A percentile compares a stretch with the other conserved stretches of the same genome.
These are phyloP conservation scores for Osmanthus fragrans DNA, from an alignment of 257 asterid genomes.

Conservation along the genomic window DNA sequence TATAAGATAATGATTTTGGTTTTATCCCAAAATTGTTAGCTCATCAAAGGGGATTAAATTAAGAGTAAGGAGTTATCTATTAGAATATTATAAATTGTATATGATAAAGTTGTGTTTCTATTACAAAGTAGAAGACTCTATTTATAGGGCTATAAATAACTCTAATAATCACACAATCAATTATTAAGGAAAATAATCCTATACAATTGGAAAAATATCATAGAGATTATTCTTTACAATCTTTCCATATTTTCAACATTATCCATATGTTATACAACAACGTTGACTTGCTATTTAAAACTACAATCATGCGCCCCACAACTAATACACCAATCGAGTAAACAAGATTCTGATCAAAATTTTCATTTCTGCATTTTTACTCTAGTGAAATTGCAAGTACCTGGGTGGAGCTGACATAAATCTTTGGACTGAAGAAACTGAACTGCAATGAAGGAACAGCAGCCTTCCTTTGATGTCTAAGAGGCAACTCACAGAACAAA, in stretches of 20 bases:
- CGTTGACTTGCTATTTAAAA: background rate
- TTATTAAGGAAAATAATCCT: too few species aligned
- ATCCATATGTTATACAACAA: background rate
- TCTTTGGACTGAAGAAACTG: constrained; percentile 74
- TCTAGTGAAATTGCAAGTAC: constrained; percentile 34
- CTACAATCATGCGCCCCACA: background rate
- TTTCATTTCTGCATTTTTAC: background rate
- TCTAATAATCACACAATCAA: too few species aligned
- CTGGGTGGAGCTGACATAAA: constrained; percentile 77
- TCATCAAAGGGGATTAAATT: background rate
- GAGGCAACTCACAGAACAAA: constrained; percentile 87
- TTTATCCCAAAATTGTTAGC: background rate
- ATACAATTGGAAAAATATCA: too few species aligned
- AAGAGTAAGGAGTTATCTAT: background rate
- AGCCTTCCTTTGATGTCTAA: constrained; percentile 80
- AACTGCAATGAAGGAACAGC: constrained; percentile 77
- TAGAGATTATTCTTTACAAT: too few species aligned
- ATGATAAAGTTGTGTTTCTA: too few species aligned
- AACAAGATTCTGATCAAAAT: background rate
- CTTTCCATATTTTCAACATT: background rate
- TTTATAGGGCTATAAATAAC: too few species aligned
- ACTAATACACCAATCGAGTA: background rate
- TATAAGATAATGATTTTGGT: background rate
- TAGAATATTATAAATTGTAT: too few species aligned
- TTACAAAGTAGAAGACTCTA: too few species aligned